Evolutionary conservation across 345 rosid species (phyloP), one percentile per base, ranked within the genome.

Genomic region (Laguncularia racemosa): DNA sequence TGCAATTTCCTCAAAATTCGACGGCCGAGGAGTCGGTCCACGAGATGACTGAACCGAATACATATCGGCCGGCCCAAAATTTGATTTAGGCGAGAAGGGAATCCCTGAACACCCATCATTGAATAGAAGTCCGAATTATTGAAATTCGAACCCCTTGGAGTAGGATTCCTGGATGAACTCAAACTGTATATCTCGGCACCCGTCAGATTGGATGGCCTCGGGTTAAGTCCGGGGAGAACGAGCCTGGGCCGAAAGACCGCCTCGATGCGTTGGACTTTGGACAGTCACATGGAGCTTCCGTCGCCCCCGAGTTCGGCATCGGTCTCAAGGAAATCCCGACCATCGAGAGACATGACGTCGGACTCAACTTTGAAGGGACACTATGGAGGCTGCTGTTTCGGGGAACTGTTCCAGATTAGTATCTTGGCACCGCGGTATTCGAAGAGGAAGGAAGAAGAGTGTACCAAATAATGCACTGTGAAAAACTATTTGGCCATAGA

Each of bases 381-480:
- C 79, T 49, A 75, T 75, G 55, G 76, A 75, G 46, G 79, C 76
- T 0, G 76, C 79, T 5, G 76, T 75, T 50, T 75, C 79, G 13
- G 76, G 79, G 62, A 75, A 75, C 55, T 75, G 76, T 73, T 91
- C 97, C 79, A 82, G 33, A 91, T 88, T 10, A 91, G 69, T 55
- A 91, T 65, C 73, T 71, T 71, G 20, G 79, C 79, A 14, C 76
- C 79, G 20, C 76, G 53, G 54, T 71, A 75, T 61, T 75, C 79
- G 53, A 75, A 75, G 23, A 75, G 72, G 60, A 75, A 75, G 52
- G 23, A 5, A 75, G 64, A 33, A 75, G 55, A 20, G 96, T 91
- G 74, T 91, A 88, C 97, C 97, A 91, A 8, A 91, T 88, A 55
- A 91, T 91, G 63, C 96, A 88, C 73, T 91, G 97, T 16, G 84